phyloP scores from a whole-genome alignment of 345 rosid genomes.

The Cardamine chenopodiifolia region DNA sequence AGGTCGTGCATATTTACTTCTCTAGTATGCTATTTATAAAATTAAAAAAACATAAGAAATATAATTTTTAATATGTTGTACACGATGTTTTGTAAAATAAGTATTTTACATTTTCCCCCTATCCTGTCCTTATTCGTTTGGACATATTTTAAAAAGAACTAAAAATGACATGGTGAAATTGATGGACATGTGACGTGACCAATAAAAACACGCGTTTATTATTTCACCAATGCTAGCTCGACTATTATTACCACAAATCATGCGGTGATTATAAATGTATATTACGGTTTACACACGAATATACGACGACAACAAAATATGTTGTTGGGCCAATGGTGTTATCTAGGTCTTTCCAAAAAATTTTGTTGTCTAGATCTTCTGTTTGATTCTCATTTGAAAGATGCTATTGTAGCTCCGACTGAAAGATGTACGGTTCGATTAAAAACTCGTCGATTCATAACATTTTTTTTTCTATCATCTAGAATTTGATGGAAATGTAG shows the following conservation, averaged over 20 bases:
- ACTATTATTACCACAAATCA: no score
- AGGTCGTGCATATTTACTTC: background rate
- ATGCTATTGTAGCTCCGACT: background rate
- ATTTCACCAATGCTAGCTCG: background rate
- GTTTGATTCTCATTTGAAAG: background rate
- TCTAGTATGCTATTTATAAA: background rate
- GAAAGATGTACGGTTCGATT: background rate
- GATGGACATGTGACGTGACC: background rate
- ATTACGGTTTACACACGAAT: no score
- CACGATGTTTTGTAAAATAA: no score
- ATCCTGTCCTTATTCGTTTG: slow-evolving; percentile 7
- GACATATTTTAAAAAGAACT: background rate
- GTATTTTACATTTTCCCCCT: background rate
- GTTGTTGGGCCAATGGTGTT: no score
- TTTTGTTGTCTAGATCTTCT: background rate
- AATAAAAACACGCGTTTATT: background rate
- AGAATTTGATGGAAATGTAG: background rate
- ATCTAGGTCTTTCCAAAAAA: background rate
- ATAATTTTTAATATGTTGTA: background rate
- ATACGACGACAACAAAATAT: no score
- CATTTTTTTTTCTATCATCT: background rate
- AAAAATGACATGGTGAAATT: background rate
- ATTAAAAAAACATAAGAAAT: no score
- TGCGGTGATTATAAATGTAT: no score
- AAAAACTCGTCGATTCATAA: background rate